Conservation (phyloP, 495 filamentous ascomycete genomes). For the Usnea hakonensis region DNA sequence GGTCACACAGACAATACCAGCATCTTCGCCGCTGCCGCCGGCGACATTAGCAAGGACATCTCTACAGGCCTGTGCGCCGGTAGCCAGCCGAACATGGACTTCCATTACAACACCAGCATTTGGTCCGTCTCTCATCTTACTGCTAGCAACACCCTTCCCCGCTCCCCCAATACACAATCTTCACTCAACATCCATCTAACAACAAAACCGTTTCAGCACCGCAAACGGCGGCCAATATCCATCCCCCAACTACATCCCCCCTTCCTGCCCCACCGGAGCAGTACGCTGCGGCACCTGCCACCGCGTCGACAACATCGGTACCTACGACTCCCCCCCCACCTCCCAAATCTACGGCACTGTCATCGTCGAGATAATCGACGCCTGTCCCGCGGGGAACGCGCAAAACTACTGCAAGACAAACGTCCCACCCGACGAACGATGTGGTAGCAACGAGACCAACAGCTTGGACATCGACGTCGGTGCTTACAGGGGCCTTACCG, state of each 20-base stretch:
- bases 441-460: constrained; percentile 6
- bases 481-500: constrained; percentile 8
- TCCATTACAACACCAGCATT: constrained; percentile 9
- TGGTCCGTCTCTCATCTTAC: constrained; percentile 10
- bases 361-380: constrained; percentile 21
- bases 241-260: constrained; percentile 9
- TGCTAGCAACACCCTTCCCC: background rate
- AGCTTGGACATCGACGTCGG: constrained; percentile 15
- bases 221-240: constrained; percentile 4
- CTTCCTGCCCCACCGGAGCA: constrained; percentile 11
- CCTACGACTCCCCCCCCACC: constrained; percentile 1
- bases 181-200: background rate
- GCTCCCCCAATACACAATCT: background rate
- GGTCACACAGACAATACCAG: background rate
- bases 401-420: constrained; percentile 19
- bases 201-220: background rate
- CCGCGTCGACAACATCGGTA: constrained; percentile 15
- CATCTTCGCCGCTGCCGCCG: constrained; percentile 17
- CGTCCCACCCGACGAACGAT: constrained; percentile 4
- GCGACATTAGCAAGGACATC: constrained; percentile 17
- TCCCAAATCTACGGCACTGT: constrained; percentile 9
- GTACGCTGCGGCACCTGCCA: constrained; percentile 16
- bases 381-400: constrained; percentile 15
- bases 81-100: constrained; percentile 7
- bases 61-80: constrained; percentile 17